Percentiles rank a stretch among this genome's conserved stretches.
Evolutionary conservation across 768 basidiomycete species (phyloP).

Genomic region (Astraeus odoratus): DNA sequence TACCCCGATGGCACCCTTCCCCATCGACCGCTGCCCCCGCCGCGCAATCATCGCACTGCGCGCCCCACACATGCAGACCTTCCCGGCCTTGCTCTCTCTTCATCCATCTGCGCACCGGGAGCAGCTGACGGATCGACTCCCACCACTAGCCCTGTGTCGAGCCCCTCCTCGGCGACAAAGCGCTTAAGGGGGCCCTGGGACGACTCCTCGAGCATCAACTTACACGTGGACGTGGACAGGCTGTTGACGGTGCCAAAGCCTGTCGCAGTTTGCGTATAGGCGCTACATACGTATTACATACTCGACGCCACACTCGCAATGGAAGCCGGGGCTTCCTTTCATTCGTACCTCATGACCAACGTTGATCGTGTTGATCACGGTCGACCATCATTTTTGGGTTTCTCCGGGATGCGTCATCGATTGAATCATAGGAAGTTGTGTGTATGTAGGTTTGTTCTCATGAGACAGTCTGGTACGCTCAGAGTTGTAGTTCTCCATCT

Average conservation of each 20-base stretch:
- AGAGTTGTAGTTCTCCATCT: too few relatives aligned
- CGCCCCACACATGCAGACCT: constrained; percentile 8
- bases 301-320: too few relatives aligned
- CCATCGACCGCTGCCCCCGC: constrained; percentile 14
- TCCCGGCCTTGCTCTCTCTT: constrained; percentile 20
- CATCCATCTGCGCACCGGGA: constrained; percentile 12
- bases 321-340: too few relatives aligned
- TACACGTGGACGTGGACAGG: constrained; percentile 40
- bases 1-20: constrained; percentile 25
- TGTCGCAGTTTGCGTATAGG: constrained; percentile 26
- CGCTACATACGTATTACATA: too few relatives aligned
- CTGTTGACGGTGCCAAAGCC: constrained; percentile 42
- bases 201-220: constrained; percentile 39
- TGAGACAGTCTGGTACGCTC: too few relatives aligned
- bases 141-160: constrained; percentile 13
- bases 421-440: too few relatives aligned
- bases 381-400: too few relatives aligned
- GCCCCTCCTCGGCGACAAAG: constrained; percentile 6
- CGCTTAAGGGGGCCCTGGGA: constrained; percentile 51
- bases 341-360: too few relatives aligned
- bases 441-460: too few relatives aligned
- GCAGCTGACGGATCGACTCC: too few relatives aligned
- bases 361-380: too few relatives aligned
- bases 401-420: too few relatives aligned
- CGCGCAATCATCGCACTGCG: constrained; percentile 10